phyloP scores from a whole-genome alignment of 805 yeast species.

The Wickerhamomyces xylosicus region DNA sequence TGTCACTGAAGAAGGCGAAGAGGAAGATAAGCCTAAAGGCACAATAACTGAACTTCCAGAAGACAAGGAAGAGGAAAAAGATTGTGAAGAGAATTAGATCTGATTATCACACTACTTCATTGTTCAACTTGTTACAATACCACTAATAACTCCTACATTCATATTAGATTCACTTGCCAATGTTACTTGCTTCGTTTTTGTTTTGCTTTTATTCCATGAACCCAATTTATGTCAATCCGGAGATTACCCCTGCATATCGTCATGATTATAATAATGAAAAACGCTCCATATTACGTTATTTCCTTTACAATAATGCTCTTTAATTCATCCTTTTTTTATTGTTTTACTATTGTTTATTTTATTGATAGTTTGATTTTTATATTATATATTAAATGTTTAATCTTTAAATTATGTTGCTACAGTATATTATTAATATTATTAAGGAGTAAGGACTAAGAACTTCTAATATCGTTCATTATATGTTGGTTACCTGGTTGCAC shows the following conservation, averaged over 20 bases:
- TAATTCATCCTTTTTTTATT: neutral
- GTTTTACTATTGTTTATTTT: neutral
- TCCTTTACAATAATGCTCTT: neutral
- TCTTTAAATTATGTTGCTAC: no score
- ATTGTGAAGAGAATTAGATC: neutral
- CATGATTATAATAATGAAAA: no score
- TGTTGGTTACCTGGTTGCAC: no score
- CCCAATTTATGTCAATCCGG: neutral
- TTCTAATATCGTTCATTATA: no score
- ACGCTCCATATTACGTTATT: neutral
- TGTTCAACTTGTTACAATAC: no score
- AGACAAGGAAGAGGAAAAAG: slow-evolving; percentile 1
- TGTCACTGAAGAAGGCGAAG: slow-evolving; percentile 12
- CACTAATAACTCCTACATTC: neutral
- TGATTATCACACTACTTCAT: neutral
- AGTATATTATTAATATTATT: no score
- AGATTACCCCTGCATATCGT: neutral
- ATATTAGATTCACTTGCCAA: no score
- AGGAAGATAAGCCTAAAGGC: slow-evolving; percentile 4
- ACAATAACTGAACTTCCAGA: slow-evolving; percentile 2
- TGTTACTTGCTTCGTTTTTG: no score
- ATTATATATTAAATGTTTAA: no score
- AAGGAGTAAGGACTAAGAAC: no score
- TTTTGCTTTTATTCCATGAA: no score
- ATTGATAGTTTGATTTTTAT: no score